These are phyloP conservation scores for Candida andamanensis DNA, from an alignment of 805 yeast species.

Conservation along the genomic window DNA sequence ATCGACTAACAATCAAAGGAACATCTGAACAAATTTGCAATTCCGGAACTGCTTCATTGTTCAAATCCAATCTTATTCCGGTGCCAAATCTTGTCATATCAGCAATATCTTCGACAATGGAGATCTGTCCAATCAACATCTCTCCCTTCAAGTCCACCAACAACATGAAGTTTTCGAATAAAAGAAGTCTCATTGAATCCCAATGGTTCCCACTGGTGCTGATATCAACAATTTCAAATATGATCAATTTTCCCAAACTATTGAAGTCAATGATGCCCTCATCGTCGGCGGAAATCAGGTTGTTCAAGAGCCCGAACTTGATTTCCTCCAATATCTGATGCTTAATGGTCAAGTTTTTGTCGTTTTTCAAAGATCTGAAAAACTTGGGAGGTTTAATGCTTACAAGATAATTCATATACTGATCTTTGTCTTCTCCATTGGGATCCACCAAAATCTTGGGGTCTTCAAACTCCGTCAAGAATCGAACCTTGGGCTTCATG, in stretches of 20 bases:
- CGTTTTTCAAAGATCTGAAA: constrained; percentile 8
- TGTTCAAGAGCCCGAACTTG: constrained; percentile 7
- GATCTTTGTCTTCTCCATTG: constrained; percentile 2
- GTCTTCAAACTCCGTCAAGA: constrained; percentile 5
- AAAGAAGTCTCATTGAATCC: constrained; percentile 30
- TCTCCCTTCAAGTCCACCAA: constrained; percentile 38
- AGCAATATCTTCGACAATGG: constrained; percentile 30
- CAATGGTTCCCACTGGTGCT: constrained; percentile 41
- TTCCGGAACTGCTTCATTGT: constrained; percentile 42
- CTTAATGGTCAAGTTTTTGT: constrained; percentile 9
- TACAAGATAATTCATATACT: constrained; percentile 15
- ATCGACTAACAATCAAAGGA: constrained; percentile 32
- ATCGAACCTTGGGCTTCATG: constrained; percentile 13
- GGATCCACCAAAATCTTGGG: constrained; percentile 2
- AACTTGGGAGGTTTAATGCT: constrained; percentile 19
- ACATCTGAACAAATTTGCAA: constrained; percentile 28
- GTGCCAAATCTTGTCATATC: constrained; percentile 17
- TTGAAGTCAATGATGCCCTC: constrained; percentile 9
- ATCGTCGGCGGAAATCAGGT: constrained; percentile 6
- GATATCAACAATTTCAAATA: constrained; percentile 40
- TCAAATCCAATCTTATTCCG: constrained; percentile 28
- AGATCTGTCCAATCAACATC: constrained; percentile 40
- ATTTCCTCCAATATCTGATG: constrained; percentile 11
- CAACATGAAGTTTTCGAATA: constrained; percentile 28
- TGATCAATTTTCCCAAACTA: constrained; percentile 20